phyloP scores from a whole-genome alignment of 73 alveolate species.

The Stentor roeselii region DNA sequence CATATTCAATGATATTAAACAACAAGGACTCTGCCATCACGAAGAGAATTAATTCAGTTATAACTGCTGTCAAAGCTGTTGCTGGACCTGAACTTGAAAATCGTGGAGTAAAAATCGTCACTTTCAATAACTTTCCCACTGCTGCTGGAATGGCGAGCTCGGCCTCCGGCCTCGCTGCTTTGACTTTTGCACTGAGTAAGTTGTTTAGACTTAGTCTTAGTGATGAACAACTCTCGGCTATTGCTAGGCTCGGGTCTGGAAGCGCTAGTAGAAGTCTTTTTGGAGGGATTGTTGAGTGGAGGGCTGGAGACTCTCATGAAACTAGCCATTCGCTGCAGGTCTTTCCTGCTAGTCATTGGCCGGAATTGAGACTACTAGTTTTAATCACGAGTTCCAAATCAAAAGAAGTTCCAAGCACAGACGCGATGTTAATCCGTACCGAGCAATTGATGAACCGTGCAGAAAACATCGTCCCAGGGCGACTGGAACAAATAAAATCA shows the following conservation, averaged over 20 bases:
- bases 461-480: conserved; percentile 48
- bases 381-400: conserved; percentile 50
- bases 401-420: conserved; percentile 73
- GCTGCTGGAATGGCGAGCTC: conserved; percentile 89
- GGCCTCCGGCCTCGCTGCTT: conserved; percentile 78
- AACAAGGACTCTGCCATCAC: conserved; percentile 52
- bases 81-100: conserved; percentile 41
- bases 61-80: conserved; percentile 30
- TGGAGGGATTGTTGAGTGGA: conserved; percentile 90
- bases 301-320: conserved; percentile 58
- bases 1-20: conserved; percentile 37
- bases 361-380: conserved; percentile 56
- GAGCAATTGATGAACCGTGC: conserved; percentile 59
- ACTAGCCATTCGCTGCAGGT: conserved; percentile 58
- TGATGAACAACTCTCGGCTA: conserved; percentile 54
- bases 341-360: conserved; percentile 56
- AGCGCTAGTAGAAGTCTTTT: conserved; percentile 82
- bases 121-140: conserved; percentile 83
- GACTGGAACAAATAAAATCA: conserved; percentile 50
- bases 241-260: conserved; percentile 92
- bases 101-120: conserved; percentile 41
- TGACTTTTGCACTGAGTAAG: conserved; percentile 60
- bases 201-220: conserved; percentile 51
- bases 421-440: conserved; percentile 75
- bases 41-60: conserved; percentile 49